Evolutionary conservation across 805 yeast species (phyloP).

Genomic region (Starmerella stigmatis): DNA sequence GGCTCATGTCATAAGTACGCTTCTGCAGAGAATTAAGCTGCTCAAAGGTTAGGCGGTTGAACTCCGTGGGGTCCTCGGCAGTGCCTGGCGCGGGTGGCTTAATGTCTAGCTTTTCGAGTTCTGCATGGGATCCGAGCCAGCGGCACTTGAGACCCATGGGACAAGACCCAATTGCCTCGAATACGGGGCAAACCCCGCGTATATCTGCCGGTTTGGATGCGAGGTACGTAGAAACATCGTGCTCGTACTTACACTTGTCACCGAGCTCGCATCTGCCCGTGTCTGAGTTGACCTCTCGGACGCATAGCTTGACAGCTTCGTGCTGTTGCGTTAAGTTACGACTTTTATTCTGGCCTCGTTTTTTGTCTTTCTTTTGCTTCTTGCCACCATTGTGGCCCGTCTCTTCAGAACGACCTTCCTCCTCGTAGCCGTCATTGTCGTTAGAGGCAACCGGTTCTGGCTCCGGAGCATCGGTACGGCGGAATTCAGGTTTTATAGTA

Average conservation of each 20-base stretch:
- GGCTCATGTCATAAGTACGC: conserved; percentile 48
- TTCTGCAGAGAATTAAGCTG: conserved; percentile 38
- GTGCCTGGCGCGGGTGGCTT: conserved; percentile 1
- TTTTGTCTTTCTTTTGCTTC: conserved; percentile 19
- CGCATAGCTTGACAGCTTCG: conserved; percentile 23
- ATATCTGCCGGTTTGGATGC: conserved; percentile 59
- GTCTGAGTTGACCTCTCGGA: conserved; percentile 14
- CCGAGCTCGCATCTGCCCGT: conserved; percentile 42
- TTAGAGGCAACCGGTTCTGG: conserved; percentile 2
- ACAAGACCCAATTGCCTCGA: conserved; percentile 70
- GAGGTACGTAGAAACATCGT: conserved; percentile 59
- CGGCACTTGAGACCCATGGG: conserved; percentile 89
- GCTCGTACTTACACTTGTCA: conserved; percentile 63
- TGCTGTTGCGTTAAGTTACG: conserved; percentile 23
- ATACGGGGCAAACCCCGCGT: conserved; percentile 77
- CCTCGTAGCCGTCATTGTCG: conserved; percentile 20
- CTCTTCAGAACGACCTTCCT: conserved; percentile 20
- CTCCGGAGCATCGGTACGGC: conserved; percentile 2
- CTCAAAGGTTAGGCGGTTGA: conserved; percentile 14
- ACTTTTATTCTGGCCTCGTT: conserved; percentile 26
- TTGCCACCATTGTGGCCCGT: conserved; percentile 8
- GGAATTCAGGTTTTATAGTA: conserved; percentile 23
- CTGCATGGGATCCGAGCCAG: conserved; percentile 62
- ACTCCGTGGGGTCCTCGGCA: conserved; percentile 15
- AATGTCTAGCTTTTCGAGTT: conserved; percentile 10